These are phyloP conservation scores for Penicillium sp. DNA, from an alignment of 2,329 filamentous ascomycete species.

Conservation along the genomic window DNA sequence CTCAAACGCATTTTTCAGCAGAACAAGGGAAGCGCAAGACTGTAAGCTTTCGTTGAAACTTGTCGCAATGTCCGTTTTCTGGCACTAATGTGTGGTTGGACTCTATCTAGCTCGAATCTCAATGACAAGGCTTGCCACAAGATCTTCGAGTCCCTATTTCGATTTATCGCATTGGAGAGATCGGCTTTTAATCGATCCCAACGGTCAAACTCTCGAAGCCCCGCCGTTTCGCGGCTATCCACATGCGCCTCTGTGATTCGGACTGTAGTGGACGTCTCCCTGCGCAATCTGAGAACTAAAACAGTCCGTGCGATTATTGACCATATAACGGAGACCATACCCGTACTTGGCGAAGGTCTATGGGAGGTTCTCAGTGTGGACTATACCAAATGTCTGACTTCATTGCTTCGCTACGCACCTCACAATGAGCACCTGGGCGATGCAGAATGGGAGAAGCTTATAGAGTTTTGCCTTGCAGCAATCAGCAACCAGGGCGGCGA, in stretches of 20 bases:
- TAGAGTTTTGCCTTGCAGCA: slow-evolving; percentile 72
- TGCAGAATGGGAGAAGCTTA: slow-evolving; percentile 69
- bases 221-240: slow-evolving; percentile 62
- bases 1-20: slow-evolving; percentile 61
- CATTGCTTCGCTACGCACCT: slow-evolving; percentile 71
- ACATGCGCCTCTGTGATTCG: slow-evolving; percentile 74
- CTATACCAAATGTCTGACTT: slow-evolving; percentile 76
- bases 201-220: slow-evolving; percentile 56
- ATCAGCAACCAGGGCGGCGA: slow-evolving; percentile 47
- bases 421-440: slow-evolving; percentile 79
- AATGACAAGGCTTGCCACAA: slow-evolving; percentile 79
- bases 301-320: slow-evolving; percentile 79
- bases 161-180: slow-evolving; percentile 72
- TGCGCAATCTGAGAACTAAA: slow-evolving; percentile 71
- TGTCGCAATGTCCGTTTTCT: neutral
- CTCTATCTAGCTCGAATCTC: slow-evolving; percentile 48
- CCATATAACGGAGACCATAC: slow-evolving; percentile 78
- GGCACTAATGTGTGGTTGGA: slow-evolving; percentile 2
- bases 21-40: slow-evolving; percentile 49
- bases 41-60: slow-evolving; percentile 33
- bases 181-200: slow-evolving; percentile 62
- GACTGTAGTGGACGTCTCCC: slow-evolving; percentile 70
- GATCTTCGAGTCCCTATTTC: slow-evolving; percentile 81
- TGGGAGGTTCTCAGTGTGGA: slow-evolving; percentile 73
- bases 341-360: slow-evolving; percentile 63